Evolutionary conservation across 371 early-diverging fungal genomes (phyloP), one percentile per base, ranked within the genome.

Genomic region (Homolaphlyctis polyrhiza): DNA sequence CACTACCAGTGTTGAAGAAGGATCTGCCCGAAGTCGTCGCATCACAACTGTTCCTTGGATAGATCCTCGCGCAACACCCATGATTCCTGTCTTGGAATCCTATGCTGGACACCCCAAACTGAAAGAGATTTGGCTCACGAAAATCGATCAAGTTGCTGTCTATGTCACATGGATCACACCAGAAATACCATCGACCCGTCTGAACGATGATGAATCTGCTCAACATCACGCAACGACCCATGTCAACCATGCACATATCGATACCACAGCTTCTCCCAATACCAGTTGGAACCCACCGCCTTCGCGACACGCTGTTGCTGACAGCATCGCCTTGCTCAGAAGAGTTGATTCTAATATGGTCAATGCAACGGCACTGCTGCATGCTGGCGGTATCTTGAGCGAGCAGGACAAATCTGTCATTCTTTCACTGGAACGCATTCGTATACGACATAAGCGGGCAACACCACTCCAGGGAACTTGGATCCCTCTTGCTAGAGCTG

Each of bases 401-500:
- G 93, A 93, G 54, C 84, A 87, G 36, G 94, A 95, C 65, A 86
- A 90, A 13, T 89, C 89, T 66, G 90, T 93, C 64, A 87, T 93
- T 25, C 78, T 95, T 32, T 90, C 91, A 59, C 83, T 95, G 68
- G 93, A 95, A 62, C 85, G 91, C 39, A 18, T 39, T 8, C 39
- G 39, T 39, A 11, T 18, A 58, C 87, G 87, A 33, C 82, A 91
- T 34, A 83, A 90, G 35, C 89, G 92, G 43, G 86, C 84, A 35
- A 87, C 87, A 36, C 75, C 78, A 45, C 70, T 94, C 35, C 87
- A 86, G 62, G 95, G 95, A 29, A 93, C 93, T 0, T 95, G 95
- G 95, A 90, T 95, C 54, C 95, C 95, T 1, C 73, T 95, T 27
- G 77, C 85, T 0, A 87, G 95, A 16, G 95, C 93, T 0, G 87